Conservation (phyloP, 1,284 basidiomycete genomes). For the Apiotrichum laibachii region DNA sequence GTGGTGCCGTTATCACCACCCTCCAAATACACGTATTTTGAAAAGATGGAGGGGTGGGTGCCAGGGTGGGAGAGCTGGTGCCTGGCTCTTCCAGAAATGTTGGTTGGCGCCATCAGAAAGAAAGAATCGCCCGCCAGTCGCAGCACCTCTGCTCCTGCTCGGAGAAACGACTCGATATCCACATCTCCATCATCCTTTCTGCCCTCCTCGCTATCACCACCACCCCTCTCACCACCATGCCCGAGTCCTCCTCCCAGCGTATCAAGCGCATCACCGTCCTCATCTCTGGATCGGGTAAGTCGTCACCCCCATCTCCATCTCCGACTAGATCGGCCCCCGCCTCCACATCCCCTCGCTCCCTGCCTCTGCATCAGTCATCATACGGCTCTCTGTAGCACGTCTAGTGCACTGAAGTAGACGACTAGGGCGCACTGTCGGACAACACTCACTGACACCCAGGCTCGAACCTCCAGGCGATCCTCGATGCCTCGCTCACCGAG, state of each 20-base stretch:
- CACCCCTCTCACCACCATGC: conserved; percentile 18
- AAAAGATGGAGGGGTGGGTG: too few species aligned
- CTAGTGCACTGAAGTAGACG: too few species aligned
- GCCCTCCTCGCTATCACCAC: background rate
- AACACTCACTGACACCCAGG: conserved; percentile 57
- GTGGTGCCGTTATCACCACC: too few species aligned
- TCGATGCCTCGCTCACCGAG: conserved; percentile 69
- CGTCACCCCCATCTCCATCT: background rate
- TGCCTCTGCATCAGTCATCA: background rate
- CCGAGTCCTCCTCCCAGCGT: conserved; percentile 25
- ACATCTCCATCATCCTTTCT: background rate
- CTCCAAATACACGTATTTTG: too few species aligned
- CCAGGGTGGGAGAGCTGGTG: too few species aligned
- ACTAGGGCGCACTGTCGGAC: too few species aligned
- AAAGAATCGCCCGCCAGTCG: too few species aligned
- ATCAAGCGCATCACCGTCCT: conserved; percentile 60
- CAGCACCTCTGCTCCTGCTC: too few species aligned
- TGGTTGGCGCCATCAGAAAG: too few species aligned
- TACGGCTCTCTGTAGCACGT: conserved; percentile 3
- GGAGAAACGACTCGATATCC: too few species aligned
- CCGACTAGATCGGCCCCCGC: background rate
- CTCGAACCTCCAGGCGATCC: conserved; percentile 91
- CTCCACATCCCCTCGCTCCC: background rate
- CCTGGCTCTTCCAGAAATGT: too few species aligned
- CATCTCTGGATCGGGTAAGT: conserved; percentile 77